Conservation (phyloP, 306 rosid genomes). For the Luffa acutangula region DNA sequence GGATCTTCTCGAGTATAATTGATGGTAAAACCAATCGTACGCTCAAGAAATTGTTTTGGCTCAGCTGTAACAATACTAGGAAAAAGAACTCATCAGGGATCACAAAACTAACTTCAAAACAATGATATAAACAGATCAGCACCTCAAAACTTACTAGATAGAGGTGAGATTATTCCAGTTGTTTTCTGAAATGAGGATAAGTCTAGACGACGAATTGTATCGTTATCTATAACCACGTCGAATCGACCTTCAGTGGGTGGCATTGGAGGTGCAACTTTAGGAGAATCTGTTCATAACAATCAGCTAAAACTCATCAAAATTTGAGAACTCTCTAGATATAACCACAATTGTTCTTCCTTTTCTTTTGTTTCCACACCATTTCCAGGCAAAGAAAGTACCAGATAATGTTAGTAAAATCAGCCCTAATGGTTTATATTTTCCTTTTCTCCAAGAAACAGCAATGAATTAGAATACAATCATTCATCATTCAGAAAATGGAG, state of each 20-base stretch:
- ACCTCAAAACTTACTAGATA: constrained; percentile 33
- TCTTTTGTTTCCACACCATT: background rate
- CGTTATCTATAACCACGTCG: constrained; percentile 51
- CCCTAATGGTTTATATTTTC: background rate
- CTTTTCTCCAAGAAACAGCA: background rate
- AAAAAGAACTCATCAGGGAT: constrained; percentile 11
- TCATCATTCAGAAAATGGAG: background rate
- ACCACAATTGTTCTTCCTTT: background rate
- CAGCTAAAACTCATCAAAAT: background rate
- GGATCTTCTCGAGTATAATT: constrained; percentile 67
- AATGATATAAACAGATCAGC: background rate
- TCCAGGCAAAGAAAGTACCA: background rate
- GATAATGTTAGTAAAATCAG: background rate
- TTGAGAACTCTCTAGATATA: background rate
- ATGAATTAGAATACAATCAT: background rate
- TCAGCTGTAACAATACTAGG: constrained; percentile 31
- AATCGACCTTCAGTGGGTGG: constrained; percentile 84
- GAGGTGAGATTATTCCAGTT: constrained; percentile 65
- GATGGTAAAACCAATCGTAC: constrained; percentile 73
- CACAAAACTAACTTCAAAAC: background rate
- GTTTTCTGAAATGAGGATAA: constrained; percentile 62
- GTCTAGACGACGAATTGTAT: constrained; percentile 45
- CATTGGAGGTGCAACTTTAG: constrained; percentile 56
- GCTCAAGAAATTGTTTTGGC: constrained; percentile 67
- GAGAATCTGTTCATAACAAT: constrained; percentile 28